Evolutionary conservation across 192 early-diverging fungal species (phyloP).

Genomic region (Rhizophlyctis rosea): DNA sequence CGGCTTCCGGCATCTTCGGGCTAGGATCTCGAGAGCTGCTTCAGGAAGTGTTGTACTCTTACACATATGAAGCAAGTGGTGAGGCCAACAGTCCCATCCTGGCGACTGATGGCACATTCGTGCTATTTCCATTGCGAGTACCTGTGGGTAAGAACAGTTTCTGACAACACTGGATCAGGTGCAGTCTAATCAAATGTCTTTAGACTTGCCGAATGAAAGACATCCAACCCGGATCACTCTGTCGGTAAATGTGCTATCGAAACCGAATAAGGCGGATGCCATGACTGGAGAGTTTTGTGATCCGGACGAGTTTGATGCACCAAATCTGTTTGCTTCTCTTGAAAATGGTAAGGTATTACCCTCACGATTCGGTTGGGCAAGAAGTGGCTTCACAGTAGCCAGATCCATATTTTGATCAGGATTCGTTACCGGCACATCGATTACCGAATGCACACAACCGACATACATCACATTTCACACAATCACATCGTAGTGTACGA

Average conservation of each 20-base stretch:
- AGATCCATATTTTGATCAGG: slow-evolving; percentile 27
- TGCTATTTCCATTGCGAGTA: slow-evolving; percentile 7
- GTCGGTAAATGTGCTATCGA: neutral
- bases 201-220: neutral
- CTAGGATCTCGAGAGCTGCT: no score
- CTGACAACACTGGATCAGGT: neutral
- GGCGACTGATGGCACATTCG: neutral
- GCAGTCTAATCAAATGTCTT: neutral
- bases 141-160: slow-evolving; percentile 8
- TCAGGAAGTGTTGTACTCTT: neutral
- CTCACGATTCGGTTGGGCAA: neutral
- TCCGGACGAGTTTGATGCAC: slow-evolving; percentile 25
- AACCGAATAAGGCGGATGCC: slow-evolving; percentile 3
- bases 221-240: neutral
- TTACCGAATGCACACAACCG: slow-evolving; percentile 8
- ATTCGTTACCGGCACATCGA: slow-evolving; percentile 16
- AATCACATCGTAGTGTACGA: neutral
- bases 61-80: neutral
- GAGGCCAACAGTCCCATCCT: neutral
- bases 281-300: slow-evolving; percentile 11
- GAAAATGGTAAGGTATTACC: slow-evolving; percentile 13
- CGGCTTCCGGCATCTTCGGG: no score
- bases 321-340: slow-evolving; percentile 23
- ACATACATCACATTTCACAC: neutral
- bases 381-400: neutral